Evolutionary conservation across 495 filamentous ascomycete species (phyloP).

Genomic region (Penicillium ucsense): DNA sequence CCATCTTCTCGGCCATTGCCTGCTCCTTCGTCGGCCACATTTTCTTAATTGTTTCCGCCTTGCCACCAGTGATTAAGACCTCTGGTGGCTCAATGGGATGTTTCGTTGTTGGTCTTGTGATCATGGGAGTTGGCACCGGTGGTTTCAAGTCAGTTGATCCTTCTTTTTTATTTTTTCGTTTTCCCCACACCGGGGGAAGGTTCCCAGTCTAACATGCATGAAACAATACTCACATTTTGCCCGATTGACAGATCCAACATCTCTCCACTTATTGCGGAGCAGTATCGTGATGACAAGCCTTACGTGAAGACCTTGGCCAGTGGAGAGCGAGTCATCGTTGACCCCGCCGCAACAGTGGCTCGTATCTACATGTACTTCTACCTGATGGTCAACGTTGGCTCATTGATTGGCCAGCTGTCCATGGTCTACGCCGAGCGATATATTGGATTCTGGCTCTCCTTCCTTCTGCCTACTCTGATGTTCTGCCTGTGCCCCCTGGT

Average conservation of each 20-base stretch:
- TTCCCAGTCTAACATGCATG: no score
- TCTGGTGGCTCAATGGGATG: constrained; percentile 34
- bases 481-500: constrained; percentile 50
- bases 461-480: constrained; percentile 57
- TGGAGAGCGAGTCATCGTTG: constrained; percentile 60
- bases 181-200: no score
- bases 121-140: constrained; percentile 44
- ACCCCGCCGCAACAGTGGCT: constrained; percentile 50
- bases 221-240: no score
- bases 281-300: constrained; percentile 40
- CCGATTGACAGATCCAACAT: constrained; percentile 45
- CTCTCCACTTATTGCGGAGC: constrained; percentile 42
- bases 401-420: constrained; percentile 24
- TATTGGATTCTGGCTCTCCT: constrained; percentile 70
- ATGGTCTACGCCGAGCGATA: constrained; percentile 43
- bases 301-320: constrained; percentile 34
- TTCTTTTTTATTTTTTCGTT: not conserved
- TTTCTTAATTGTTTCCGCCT: constrained; percentile 50
- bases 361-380: constrained; percentile 37
- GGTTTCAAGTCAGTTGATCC: constrained; percentile 46
- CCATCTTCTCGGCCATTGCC: constrained; percentile 46
- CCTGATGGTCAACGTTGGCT: constrained; percentile 48
- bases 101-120: constrained; percentile 53
- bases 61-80: constrained; percentile 32
- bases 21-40: constrained; percentile 54